Percentiles rank a stretch among this genome's conserved stretches.
Conservation (phyloP, 1,284 basidiomycete species). For the Gomphus bonarii region DNA sequence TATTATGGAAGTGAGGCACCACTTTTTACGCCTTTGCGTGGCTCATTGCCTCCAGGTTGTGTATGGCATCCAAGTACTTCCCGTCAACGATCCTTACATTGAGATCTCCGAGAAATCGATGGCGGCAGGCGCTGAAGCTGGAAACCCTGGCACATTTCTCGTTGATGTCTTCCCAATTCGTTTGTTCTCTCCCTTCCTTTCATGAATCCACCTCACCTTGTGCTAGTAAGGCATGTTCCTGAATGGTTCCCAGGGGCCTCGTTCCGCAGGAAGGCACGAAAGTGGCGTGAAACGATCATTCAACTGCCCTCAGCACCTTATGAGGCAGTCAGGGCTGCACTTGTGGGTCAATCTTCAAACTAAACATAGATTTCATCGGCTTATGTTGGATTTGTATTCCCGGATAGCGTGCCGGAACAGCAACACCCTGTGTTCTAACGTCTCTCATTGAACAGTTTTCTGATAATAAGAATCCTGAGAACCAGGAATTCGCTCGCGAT, state of each 20-base stretch:
- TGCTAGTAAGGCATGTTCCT: slow-evolving; percentile 30
- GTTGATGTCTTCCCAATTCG: slow-evolving; percentile 30
- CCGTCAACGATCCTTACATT: too few species aligned
- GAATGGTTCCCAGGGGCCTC: slow-evolving; percentile 40
- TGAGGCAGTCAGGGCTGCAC: neutral
- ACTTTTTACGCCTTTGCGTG: too few species aligned
- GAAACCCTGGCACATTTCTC: too few species aligned
- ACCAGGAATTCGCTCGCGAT: slow-evolving; percentile 10
- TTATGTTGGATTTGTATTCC: neutral
- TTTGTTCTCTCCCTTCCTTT: slow-evolving; percentile 2
- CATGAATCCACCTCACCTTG: neutral
- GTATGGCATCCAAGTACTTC: too few species aligned
- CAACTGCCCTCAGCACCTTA: slow-evolving; percentile 24
- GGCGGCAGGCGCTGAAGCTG: too few species aligned
- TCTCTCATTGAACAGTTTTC: neutral
- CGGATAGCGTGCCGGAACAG: neutral
- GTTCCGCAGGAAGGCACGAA: slow-evolving; percentile 31
- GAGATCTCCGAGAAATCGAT: too few species aligned
- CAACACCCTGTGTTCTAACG: neutral
- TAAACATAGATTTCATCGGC: neutral
- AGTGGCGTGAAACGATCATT: slow-evolving; percentile 22
- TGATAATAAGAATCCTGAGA: too few species aligned
- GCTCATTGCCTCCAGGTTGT: too few species aligned
- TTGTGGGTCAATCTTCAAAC: neutral
- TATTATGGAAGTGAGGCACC: too few species aligned